Evolutionary conservation across 2,329 filamentous ascomycete species (phyloP), one percentile per base, ranked within the genome.

Genomic region (Pseudogymnoascus sp.): DNA sequence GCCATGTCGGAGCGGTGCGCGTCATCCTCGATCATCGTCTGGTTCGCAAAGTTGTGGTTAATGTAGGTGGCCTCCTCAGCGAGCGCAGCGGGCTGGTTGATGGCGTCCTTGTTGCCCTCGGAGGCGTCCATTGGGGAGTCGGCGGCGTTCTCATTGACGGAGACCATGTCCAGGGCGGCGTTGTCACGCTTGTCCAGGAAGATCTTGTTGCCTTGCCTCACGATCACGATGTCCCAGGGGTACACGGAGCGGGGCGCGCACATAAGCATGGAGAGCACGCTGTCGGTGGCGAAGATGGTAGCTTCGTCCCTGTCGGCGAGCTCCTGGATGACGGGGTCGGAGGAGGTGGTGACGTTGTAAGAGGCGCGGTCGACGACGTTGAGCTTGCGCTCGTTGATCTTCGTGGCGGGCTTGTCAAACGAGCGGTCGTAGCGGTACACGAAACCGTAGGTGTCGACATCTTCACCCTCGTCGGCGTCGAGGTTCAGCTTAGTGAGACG

Each of bases 31-130:
- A 84, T 75, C 66, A 99, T 92, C 58, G 95, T 90, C 79, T 99
- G 94, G 75, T 95, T 90, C 67, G 90, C 89, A 75, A 99, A 99
- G 80, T 97, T 95, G 82, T 97, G 94, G 84, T 99, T 99, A 83
- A 99, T 99, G 79, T 96, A 95, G 58, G 94, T 99, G 60, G 94
- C 94, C 77, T 99, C 94, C 74, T 96, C 88, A 70, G 95, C 92
- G 61, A 99, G 85, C 59, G 92, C 90, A 60, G 80, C 78, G n/a
- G 94, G 94, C 71, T 91, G 91, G 83, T 99, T 99, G 76, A 99
- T 88, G 65, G 82, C 80, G 72, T 99, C 94, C 77, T 96, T 95
- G 79, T 90, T 91, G 69, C 90, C 90, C 71, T 97, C 92, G 61
- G 90, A 86, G 26, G 88, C 84, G 74, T 99, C 94, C 59, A 97